These are phyloP conservation scores for Eucalyptus caleyi DNA, from an alignment of 345 rosid species.

Conservation along the genomic window DNA sequence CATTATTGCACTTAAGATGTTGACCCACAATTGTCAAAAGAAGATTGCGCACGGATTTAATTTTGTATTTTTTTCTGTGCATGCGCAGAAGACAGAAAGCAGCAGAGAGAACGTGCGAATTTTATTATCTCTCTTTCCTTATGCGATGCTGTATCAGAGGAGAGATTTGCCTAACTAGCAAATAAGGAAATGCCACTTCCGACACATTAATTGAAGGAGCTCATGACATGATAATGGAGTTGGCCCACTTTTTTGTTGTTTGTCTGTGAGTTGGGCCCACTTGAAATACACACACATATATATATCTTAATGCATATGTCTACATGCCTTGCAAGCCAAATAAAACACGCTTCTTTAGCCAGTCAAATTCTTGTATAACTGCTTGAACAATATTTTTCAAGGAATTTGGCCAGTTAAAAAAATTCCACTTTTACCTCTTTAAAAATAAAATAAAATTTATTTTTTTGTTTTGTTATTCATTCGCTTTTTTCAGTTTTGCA, in stretches of 20 bases:
- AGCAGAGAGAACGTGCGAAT: not conserved
- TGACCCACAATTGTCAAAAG: not conserved
- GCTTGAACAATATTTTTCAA: no score
- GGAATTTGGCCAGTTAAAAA: no score
- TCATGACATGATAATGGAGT: not conserved
- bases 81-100: not conserved
- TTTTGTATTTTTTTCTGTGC: not conserved
- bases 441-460: no score
- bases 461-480: no score
- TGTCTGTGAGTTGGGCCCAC: not conserved
- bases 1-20: not conserved
- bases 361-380: no score
- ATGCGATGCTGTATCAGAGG: no score
- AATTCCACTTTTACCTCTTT: no score
- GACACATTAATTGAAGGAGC: not conserved
- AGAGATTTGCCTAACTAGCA: not conserved
- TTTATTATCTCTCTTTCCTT: not conserved
- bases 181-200: not conserved
- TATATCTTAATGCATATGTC: not conserved
- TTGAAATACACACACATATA: not conserved
- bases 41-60: not conserved
- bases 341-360: no score
- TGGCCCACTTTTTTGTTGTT: not conserved
- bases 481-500: no score
- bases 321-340: not conserved